phyloP scores from a whole-genome alignment of 2,329 filamentous ascomycete species.

The Neopestalotiopsis sp. region DNA sequence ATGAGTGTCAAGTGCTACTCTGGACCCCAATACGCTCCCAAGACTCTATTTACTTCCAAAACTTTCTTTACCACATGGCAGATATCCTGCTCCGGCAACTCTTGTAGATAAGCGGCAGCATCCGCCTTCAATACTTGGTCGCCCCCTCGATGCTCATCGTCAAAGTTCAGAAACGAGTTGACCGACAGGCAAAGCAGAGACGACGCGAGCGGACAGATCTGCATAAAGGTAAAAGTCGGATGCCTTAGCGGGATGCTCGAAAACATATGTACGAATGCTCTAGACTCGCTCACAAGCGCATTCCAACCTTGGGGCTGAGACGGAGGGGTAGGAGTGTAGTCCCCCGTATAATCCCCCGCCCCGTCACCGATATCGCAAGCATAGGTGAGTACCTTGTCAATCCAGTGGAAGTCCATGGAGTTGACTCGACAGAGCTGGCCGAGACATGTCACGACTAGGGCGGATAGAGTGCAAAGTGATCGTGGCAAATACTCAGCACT shows the following conservation, averaged over 20 bases:
- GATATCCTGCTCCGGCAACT: not conserved
- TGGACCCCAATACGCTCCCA: not conserved
- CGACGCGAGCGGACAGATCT: not conserved
- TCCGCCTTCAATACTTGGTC: not conserved
- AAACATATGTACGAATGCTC: not conserved
- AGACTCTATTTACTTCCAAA: not conserved
- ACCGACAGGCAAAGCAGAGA: not conserved
- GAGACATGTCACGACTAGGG: conserved; percentile 1
- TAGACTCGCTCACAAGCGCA: not conserved
- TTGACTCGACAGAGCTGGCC: not conserved
- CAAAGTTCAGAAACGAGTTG: not conserved
- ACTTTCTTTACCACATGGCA: not conserved
- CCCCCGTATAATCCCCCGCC: not conserved
- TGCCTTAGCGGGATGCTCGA: not conserved
- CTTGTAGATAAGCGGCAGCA: not conserved
- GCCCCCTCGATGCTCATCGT: not conserved
- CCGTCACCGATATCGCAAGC: not conserved
- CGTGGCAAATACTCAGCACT: not conserved
- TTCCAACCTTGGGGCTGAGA: not conserved
- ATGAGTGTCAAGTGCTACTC: not conserved
- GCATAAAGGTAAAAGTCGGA: not conserved
- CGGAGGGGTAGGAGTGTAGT: not conserved
- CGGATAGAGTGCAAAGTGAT: not conserved
- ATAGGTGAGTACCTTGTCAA: not conserved
- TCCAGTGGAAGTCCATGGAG: not conserved